phyloP scores from a whole-genome alignment of 2,329 filamentous ascomycete genomes.

The Rutstroemia sp. region DNA sequence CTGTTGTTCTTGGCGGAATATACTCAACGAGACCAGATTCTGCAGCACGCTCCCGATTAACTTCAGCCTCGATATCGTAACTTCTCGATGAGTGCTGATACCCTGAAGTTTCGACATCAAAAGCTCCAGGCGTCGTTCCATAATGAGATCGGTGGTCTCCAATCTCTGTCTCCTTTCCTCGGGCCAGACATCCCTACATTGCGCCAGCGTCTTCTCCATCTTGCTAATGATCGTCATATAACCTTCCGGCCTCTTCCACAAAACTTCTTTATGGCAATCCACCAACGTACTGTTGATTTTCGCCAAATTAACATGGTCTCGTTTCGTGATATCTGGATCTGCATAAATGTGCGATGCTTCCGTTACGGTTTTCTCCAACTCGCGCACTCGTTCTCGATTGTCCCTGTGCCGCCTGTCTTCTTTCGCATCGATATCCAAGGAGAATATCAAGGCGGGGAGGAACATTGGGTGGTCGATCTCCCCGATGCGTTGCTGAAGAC shows the following conservation, averaged over 20 bases:
- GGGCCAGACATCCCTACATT: not conserved
- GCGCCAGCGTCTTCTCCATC: constrained; percentile 36
- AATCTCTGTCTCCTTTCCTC: not conserved
- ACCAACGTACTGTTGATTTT: constrained; percentile 55
- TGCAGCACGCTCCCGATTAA: constrained; percentile 1
- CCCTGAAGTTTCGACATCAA: not conserved
- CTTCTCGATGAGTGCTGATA: constrained; percentile 2
- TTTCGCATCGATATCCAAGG: constrained; percentile 47
- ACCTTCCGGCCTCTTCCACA: constrained; percentile 58
- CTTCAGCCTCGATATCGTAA: constrained; percentile 7
- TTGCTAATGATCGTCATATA: constrained; percentile 47
- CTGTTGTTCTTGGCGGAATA: constrained; percentile 5
- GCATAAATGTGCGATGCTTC: constrained; percentile 40
- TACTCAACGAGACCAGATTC: constrained; percentile 6
- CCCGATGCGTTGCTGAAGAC: constrained; percentile 43
- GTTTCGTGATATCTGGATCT: constrained; percentile 43
- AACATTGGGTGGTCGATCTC: constrained; percentile 53
- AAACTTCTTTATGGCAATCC: constrained; percentile 55
- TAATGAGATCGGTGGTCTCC: not conserved
- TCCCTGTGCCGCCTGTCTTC: constrained; percentile 53
- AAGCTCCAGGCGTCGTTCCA: not conserved
- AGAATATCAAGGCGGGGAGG: constrained; percentile 52
- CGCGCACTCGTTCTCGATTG: constrained; percentile 53
- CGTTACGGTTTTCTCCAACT: constrained; percentile 54
- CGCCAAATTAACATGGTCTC: constrained; percentile 47